These are phyloP conservation scores for Gossypium schwendimanii DNA, from an alignment of 441 rosid genomes.

Conservation along the genomic window DNA sequence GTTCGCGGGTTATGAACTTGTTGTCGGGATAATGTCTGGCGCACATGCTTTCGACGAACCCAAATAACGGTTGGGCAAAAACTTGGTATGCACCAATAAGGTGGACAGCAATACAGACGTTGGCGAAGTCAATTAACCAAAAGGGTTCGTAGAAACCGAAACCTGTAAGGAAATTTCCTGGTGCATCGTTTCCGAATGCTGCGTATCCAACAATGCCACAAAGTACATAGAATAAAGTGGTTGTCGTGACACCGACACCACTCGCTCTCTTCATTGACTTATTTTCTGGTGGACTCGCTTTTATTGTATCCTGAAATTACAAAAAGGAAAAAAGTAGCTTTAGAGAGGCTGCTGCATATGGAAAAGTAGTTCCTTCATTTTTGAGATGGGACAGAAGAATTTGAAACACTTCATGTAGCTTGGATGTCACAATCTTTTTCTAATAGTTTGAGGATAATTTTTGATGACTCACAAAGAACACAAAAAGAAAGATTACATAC, in stretches of 20 bases:
- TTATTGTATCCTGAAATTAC: slow-evolving; percentile 59
- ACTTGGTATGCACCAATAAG: slow-evolving; percentile 85
- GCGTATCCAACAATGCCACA: slow-evolving; percentile 86
- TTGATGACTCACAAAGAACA: background rate
- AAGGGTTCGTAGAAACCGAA: slow-evolving; percentile 85
- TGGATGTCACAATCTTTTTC: background rate
- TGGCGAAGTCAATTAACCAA: slow-evolving; percentile 77
- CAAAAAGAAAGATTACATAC: background rate
- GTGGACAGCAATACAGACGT: slow-evolving; percentile 68
- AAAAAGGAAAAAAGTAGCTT: background rate
- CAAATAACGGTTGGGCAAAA: slow-evolving; percentile 62
- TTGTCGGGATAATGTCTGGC: slow-evolving; percentile 48
- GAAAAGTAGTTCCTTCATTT: background rate
- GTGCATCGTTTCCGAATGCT: slow-evolving; percentile 75
- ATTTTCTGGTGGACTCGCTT: slow-evolving; percentile 67
- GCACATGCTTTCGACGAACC: slow-evolving; percentile 47
- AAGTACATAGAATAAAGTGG: slow-evolving; percentile 59
- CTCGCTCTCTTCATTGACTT: slow-evolving; percentile 73
- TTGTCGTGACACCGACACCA: slow-evolving; percentile 42
- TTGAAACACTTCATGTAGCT: background rate
- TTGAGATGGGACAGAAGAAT: background rate
- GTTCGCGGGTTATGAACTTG: slow-evolving; percentile 46
- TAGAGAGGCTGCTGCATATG: background rate
- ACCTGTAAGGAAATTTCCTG: slow-evolving; percentile 80
- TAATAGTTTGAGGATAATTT: background rate